Conservation (phyloP, 176 grass and related monocot species). For the bread wheat (Triticum aestivum) region DNA sequence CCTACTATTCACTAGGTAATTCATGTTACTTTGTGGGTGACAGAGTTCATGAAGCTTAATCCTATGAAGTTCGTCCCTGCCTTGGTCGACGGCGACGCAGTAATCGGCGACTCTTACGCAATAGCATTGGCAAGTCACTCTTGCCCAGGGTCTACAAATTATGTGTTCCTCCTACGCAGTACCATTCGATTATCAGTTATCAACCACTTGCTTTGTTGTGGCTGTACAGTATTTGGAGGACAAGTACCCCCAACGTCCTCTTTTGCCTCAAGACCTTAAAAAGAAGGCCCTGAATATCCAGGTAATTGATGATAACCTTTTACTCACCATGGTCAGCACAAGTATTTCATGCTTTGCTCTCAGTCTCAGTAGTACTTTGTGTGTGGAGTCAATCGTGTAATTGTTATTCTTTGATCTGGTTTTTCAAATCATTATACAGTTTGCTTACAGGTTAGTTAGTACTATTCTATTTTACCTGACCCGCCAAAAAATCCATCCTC, state of each 20-base stretch:
- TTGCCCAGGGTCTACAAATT: background rate
- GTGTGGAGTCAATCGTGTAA: background rate
- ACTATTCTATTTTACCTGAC: background rate
- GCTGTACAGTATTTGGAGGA: slow-evolving; percentile 53
- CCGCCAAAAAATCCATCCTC: background rate
- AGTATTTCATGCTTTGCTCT: background rate
- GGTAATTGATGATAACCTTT: slow-evolving; percentile 16
- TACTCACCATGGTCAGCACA: background rate
- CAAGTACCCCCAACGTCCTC: slow-evolving; percentile 33
- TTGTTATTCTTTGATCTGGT: background rate
- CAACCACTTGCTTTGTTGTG: background rate
- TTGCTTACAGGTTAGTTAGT: background rate
- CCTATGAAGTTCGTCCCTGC: slow-evolving; percentile 54
- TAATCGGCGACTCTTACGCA: slow-evolving; percentile 43
- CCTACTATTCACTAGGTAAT: background rate
- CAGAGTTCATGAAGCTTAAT: slow-evolving; percentile 59
- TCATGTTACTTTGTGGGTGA: background rate
- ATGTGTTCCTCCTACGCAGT: background rate
- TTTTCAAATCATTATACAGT: background rate
- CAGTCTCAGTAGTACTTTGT: background rate
- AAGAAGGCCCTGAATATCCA: slow-evolving; percentile 54
- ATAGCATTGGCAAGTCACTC: slow-evolving; percentile 33
- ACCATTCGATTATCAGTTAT: background rate
- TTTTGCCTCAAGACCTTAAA: slow-evolving; percentile 45
- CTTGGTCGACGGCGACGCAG: background rate